Evolutionary conservation across 306 rosid species (phyloP).

Genomic region (Adenanthera pavonina): DNA sequence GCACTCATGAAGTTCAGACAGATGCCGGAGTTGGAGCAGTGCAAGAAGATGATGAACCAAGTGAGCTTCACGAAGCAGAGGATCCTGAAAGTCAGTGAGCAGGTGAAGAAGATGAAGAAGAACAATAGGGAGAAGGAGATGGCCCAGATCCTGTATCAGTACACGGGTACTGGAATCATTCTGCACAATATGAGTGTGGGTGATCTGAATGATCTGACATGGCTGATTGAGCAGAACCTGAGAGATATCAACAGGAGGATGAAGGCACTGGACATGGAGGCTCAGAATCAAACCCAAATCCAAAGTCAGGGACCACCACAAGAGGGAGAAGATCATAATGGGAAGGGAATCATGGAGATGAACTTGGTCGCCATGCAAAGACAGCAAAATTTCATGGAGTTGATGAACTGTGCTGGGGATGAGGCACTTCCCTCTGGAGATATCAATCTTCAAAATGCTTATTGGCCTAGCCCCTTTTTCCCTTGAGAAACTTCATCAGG

Average conservation of each 20-base stretch:
- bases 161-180: neutral
- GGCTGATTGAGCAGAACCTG: conserved; percentile 29
- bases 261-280: neutral
- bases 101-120: conserved; percentile 22
- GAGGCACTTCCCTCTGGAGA: neutral
- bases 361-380: neutral
- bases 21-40: conserved; percentile 17
- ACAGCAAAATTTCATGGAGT: neutral
- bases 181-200: neutral
- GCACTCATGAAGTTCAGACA: conserved; percentile 25
- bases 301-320: neutral
- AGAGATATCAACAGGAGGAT: neutral
- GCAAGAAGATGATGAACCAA: conserved; percentile 42
- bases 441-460: neutral
- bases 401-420: neutral
- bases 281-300: neutral
- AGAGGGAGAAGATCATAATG: neutral
- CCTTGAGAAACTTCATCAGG: neutral
- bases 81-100: conserved; percentile 32
- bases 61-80: conserved; percentile 34
- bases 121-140: conserved; percentile 35
- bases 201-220: conserved; percentile 28
- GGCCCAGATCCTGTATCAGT: conserved; percentile 22
- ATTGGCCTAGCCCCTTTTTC: neutral
- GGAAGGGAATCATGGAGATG: neutral